A percentile compares a stretch with the other conserved stretches of the same genome.
Evolutionary conservation across 2,329 filamentous ascomycete species (phyloP).

Genomic region (Saccharata proteae): DNA sequence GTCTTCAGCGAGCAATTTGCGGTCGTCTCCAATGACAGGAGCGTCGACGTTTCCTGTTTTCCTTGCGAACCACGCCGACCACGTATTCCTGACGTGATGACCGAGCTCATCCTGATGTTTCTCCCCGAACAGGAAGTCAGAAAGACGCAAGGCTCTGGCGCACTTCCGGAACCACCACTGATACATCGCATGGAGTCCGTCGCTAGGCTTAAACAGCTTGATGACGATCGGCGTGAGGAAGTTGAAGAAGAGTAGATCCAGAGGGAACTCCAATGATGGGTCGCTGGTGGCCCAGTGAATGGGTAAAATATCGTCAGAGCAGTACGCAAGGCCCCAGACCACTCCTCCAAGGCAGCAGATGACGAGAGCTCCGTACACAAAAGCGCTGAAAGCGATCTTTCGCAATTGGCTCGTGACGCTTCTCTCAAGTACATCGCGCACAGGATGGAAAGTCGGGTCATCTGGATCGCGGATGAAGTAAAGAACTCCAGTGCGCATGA

Average conservation of each 20-base stretch:
- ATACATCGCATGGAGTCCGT: conserved; percentile 74
- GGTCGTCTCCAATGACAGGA: conserved; percentile 23
- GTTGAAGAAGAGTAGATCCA: conserved; percentile 93
- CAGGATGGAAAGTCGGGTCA: conserved; percentile 94
- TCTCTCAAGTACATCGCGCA: conserved; percentile 89
- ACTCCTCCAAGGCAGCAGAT: conserved; percentile 89
- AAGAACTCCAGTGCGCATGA: conserved; percentile 86
- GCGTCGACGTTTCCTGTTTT: conserved; percentile 25
- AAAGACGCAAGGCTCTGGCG: conserved; percentile 66
- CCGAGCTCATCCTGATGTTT: conserved; percentile 74
- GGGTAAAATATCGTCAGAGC: conserved; percentile 62
- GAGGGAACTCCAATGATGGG: conserved; percentile 84
- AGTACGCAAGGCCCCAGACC: conserved; percentile 73
- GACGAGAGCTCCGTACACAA: conserved; percentile 89
- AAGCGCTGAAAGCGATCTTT: conserved; percentile 90
- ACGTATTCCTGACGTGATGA: conserved; percentile 46
- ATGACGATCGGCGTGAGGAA: conserved; percentile 85
- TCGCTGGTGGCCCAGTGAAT: conserved; percentile 91
- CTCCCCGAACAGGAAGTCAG: conserved; percentile 87
- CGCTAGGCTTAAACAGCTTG: conserved; percentile 71
- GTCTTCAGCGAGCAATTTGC: conserved; percentile 23
- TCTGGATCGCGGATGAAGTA: conserved; percentile 98
- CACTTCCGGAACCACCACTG: conserved; percentile 93
- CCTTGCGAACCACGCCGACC: conserved; percentile 43
- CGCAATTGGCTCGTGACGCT: conserved; percentile 85